Percentiles rank a stretch among this genome's conserved stretches.
Conservation (phyloP, 1,139 yeast genomes). For the Suhomyces ambrosiae region DNA sequence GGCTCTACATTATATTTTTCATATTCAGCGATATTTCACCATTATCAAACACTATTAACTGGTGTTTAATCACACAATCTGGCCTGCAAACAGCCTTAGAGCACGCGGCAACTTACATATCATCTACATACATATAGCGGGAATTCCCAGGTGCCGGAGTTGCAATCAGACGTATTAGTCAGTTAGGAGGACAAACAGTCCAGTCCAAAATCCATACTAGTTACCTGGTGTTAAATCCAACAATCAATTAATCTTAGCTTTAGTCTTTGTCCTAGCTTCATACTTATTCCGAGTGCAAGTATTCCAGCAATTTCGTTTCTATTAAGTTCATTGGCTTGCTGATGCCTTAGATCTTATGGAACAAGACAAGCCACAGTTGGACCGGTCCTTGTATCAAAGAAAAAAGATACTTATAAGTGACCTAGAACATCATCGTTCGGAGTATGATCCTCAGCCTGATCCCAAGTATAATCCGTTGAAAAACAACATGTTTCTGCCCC, state of each 20-base stretch:
- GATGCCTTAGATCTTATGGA: conserved; percentile 14
- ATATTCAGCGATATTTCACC: conserved; percentile 4
- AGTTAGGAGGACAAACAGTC: too few species aligned
- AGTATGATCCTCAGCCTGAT: conserved; percentile 2
- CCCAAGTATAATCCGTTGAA: conserved; percentile 3
- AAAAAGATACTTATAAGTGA: conserved; percentile 9
- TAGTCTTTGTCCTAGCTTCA: too few species aligned
- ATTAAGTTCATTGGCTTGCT: conserved; percentile 1
- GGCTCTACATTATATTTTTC: conserved; percentile 1
- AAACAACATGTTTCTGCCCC: conserved; percentile 19
- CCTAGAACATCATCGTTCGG: conserved; percentile 2
- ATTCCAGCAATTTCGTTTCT: too few species aligned
- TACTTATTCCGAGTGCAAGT: too few species aligned
- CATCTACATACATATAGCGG: conserved; percentile 2
- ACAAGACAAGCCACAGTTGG: conserved; percentile 21
- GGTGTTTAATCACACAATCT: conserved; percentile 10
- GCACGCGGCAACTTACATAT: neutral
- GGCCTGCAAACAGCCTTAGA: conserved; percentile 2
- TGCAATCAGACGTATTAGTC: too few species aligned
- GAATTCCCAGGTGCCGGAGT: neutral
- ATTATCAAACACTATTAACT: conserved; percentile 2
- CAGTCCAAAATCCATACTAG: too few species aligned
- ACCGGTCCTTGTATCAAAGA: conserved; percentile 11
- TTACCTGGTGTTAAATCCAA: too few species aligned
- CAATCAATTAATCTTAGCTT: too few species aligned